Evolutionary conservation across 176 grass and related monocot species (phyloP).

Genomic region (Phyllostachys edulis): DNA sequence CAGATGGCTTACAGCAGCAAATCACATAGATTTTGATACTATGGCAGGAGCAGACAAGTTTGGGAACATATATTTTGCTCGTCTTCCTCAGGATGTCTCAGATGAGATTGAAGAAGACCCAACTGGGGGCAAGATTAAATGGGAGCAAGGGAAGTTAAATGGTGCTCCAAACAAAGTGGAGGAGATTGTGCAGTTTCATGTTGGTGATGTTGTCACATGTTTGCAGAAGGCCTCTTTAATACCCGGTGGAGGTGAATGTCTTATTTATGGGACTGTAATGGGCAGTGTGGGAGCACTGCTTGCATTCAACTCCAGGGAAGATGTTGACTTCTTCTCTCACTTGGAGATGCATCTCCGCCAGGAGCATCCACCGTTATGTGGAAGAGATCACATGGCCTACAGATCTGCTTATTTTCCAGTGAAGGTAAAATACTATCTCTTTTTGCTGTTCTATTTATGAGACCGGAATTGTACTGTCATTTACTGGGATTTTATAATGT

Average conservation of each 20-base stretch:
- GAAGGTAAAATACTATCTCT: slow-evolving; percentile 59
- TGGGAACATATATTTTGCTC: slow-evolving; percentile 93
- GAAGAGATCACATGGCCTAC: slow-evolving; percentile 96
- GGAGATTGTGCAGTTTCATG: slow-evolving; percentile 98
- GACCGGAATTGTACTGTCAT: background rate
- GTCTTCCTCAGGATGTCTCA: slow-evolving; percentile 89
- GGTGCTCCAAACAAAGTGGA: slow-evolving; percentile 98
- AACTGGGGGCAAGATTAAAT: slow-evolving; percentile 97
- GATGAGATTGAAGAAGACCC: slow-evolving; percentile 99
- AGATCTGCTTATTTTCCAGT: slow-evolving; percentile 98
- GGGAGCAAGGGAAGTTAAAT: slow-evolving; percentile 94
- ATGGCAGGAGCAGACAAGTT: slow-evolving; percentile 98
- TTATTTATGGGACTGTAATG: slow-evolving; percentile 96
- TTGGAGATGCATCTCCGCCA: slow-evolving; percentile 99
- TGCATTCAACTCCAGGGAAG: slow-evolving; percentile 94
- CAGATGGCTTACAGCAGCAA: slow-evolving; percentile 89
- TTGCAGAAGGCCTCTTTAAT: slow-evolving; percentile 94
- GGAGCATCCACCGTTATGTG: slow-evolving; percentile 95
- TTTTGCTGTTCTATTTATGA: slow-evolving; percentile 11
- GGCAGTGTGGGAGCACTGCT: slow-evolving; percentile 88
- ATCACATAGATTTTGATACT: slow-evolving; percentile 99
- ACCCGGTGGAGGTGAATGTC: slow-evolving; percentile 92
- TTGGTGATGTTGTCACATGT: slow-evolving; percentile 94
- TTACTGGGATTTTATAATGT: background rate
- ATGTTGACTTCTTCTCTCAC: slow-evolving; percentile 99